These are phyloP conservation scores for Acacia pycnantha DNA, from an alignment of 331 rosid genomes.

Conservation along the genomic window DNA sequence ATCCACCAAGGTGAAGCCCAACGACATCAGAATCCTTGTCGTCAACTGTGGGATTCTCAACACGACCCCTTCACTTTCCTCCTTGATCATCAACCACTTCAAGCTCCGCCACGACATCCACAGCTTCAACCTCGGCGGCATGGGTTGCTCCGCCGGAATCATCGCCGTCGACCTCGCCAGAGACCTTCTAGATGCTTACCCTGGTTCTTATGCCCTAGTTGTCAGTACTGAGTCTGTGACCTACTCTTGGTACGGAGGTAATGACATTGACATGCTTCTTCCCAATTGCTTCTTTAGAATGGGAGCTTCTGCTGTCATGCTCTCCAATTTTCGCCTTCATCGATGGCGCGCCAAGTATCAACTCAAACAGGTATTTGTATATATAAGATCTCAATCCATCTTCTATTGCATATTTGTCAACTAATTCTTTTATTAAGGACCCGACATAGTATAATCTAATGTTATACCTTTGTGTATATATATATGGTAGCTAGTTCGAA, in stretches of 20 bases:
- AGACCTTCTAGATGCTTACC: slow-evolving; percentile 63
- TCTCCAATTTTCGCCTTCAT: slow-evolving; percentile 46
- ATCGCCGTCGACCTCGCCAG: slow-evolving; percentile 65
- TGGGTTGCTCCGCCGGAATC: slow-evolving; percentile 74
- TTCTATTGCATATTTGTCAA: too few species aligned
- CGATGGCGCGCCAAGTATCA: slow-evolving; percentile 69
- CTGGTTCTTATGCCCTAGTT: slow-evolving; percentile 55
- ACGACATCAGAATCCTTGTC: slow-evolving; percentile 44
- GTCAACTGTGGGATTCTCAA: slow-evolving; percentile 61
- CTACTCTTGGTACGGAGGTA: slow-evolving; percentile 59
- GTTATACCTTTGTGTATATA: too few species aligned
- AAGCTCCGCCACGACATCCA: slow-evolving; percentile 57
- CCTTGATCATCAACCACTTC: slow-evolving; percentile 64
- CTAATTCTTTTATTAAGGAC: too few species aligned
- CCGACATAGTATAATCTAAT: too few species aligned
- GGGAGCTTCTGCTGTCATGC: slow-evolving; percentile 67
- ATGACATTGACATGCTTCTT: slow-evolving; percentile 50
- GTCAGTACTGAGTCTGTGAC: slow-evolving; percentile 67
- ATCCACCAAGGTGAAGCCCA: slow-evolving; percentile 42
- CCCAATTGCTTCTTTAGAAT: slow-evolving; percentile 76
- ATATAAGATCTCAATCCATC: too few species aligned
- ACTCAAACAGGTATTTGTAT: slow-evolving; percentile 46
- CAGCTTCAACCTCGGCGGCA: slow-evolving; percentile 69
- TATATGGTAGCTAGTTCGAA: slow-evolving; percentile 48
- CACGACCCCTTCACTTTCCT: slow-evolving; percentile 60